Conservation (phyloP, 2,329 filamentous ascomycete genomes). For the Fusarium drepaniforme region DNA sequence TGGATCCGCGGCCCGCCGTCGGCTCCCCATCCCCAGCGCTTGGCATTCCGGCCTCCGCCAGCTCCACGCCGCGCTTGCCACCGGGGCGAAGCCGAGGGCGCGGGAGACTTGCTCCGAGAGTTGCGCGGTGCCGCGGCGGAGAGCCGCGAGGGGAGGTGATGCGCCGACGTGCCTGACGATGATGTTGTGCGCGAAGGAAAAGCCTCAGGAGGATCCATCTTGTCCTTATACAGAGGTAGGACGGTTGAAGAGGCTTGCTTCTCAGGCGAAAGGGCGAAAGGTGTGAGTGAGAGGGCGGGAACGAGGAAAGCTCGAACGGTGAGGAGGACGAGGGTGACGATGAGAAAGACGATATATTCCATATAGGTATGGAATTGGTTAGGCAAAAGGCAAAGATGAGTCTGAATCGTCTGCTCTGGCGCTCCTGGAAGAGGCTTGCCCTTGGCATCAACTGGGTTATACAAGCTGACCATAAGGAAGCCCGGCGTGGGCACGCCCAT, state of each 20-base stretch:
- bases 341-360: conserved; percentile 76
- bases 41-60: conserved; percentile 37
- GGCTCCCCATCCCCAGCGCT: conserved; percentile 59
- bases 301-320: conserved; percentile 68
- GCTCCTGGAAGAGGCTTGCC: conserved; percentile 61
- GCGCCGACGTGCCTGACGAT: conserved; percentile 42
- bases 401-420: conserved; percentile 77
- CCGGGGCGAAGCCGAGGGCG: conserved; percentile 27
- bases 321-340: conserved; percentile 63
- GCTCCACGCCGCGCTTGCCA: conserved; percentile 45
- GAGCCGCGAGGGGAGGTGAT: conserved; percentile 40
- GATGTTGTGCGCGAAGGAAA: conserved; percentile 25
- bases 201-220: conserved; percentile 58
- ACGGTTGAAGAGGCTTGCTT: conserved; percentile 37
- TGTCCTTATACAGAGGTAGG: conserved; percentile 65
- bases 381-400: conserved; percentile 89
- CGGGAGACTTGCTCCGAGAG: conserved; percentile 37
- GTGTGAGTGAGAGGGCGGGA: conserved; percentile 64
- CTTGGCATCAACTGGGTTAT: conserved; percentile 83
- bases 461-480: conserved; percentile 89
- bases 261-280: conserved; percentile 64
- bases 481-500: conserved; percentile 94
- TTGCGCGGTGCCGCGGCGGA: conserved; percentile 37
- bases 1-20: conserved; percentile 64
- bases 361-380: conserved; percentile 89